Evolutionary conservation across 192 early-diverging fungal genomes (phyloP).

Genomic region (Umbelopsis vinacea): DNA sequence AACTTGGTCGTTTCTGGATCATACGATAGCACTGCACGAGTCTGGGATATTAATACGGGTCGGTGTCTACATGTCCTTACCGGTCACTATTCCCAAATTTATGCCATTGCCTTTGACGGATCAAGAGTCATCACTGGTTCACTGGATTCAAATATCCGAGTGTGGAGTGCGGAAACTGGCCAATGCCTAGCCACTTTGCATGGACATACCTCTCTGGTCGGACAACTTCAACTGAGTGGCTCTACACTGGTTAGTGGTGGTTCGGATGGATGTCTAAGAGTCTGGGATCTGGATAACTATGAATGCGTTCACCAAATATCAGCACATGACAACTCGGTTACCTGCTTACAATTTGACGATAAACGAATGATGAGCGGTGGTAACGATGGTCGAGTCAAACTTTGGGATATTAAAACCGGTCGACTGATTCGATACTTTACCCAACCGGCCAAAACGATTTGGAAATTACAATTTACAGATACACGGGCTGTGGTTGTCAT

Average conservation of each 20-base stretch:
- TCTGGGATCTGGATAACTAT: slow-evolving; percentile 82
- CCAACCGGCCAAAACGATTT: slow-evolving; percentile 81
- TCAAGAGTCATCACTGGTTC: slow-evolving; percentile 87
- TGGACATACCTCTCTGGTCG: slow-evolving; percentile 93
- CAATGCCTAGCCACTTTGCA: slow-evolving; percentile 77
- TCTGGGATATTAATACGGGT: slow-evolving; percentile 87
- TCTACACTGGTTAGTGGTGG: slow-evolving; percentile 88
- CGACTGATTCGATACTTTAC: slow-evolving; percentile 83
- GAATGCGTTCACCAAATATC: slow-evolving; percentile 67
- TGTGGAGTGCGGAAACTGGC: slow-evolving; percentile 90
- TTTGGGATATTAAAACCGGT: slow-evolving; percentile 93
- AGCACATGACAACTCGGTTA: slow-evolving; percentile 84
- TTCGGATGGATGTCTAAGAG: slow-evolving; percentile 87
- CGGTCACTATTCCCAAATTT: slow-evolving; percentile 95
- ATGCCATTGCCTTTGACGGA: slow-evolving; percentile 89
- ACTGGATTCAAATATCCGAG: slow-evolving; percentile 88
- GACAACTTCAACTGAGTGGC: slow-evolving; percentile 83
- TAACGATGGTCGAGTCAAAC: slow-evolving; percentile 89
- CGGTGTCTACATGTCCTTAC: slow-evolving; percentile 69
- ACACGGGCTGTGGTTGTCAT: slow-evolving; percentile 59
- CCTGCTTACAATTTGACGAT: slow-evolving; percentile 94
- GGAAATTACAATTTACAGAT: slow-evolving; percentile 68
- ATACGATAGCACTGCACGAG: slow-evolving; percentile 90
- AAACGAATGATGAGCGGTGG: slow-evolving; percentile 90
- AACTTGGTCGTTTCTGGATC: slow-evolving; percentile 88